Conservation (phyloP, 2,329 filamentous ascomycete species). For the Gyromitra esculenta region DNA sequence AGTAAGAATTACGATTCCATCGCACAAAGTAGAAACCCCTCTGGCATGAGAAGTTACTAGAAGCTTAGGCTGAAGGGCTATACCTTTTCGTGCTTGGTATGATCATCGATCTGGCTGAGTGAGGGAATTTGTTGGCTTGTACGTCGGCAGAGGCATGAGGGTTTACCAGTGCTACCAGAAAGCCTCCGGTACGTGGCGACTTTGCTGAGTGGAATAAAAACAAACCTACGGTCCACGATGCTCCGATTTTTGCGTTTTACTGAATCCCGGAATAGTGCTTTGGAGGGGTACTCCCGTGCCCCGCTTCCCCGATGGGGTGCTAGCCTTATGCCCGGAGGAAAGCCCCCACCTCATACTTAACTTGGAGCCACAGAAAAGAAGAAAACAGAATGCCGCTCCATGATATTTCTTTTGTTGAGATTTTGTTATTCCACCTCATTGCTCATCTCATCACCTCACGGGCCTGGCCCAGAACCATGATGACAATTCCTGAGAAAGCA, state of each 20-base stretch:
- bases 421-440: constrained; percentile 11
- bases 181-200: neutral
- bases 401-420: constrained; percentile 7
- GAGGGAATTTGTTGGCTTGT: constrained; percentile 21
- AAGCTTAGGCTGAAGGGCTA: constrained; percentile 10
- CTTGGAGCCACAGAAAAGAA: constrained; percentile 9
- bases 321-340: constrained; percentile 20
- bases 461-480: constrained; percentile 7
- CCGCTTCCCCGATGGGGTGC: constrained; percentile 23
- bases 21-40: neutral
- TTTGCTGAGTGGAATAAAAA: neutral
- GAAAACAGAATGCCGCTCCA: constrained; percentile 3
- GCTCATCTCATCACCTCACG: constrained; percentile 10
- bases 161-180: neutral
- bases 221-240: constrained; percentile 11
- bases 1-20: neutral
- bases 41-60: constrained; percentile 10
- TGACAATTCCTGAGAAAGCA: constrained; percentile 13
- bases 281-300: constrained; percentile 20
- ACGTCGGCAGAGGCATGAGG: constrained; percentile 5
- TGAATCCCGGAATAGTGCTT: neutral
- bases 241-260: neutral
- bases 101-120: neutral
- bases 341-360: constrained; percentile 9
- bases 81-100: neutral